These are phyloP conservation scores for Golubevia pallescens DNA, from an alignment of 1,284 basidiomycete species.

Conservation along the genomic window DNA sequence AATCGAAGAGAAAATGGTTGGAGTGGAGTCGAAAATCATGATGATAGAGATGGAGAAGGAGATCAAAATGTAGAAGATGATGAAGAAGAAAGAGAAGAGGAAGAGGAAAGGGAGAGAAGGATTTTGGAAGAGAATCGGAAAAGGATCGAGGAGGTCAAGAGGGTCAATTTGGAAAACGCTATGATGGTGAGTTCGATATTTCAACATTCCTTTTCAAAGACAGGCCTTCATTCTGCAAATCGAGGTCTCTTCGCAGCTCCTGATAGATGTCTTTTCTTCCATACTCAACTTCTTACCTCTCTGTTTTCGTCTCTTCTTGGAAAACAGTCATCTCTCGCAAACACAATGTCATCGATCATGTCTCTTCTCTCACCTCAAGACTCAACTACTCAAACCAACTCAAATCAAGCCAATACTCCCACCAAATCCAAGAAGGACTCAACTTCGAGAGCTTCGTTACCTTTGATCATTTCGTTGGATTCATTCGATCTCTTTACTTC, in stretches of 20 bases:
- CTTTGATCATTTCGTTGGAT: constrained; percentile 49
- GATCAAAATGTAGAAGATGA: too few relatives aligned
- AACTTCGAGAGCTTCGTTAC: constrained; percentile 8
- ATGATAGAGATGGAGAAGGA: constrained; percentile 8
- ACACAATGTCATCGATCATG: constrained; percentile 37
- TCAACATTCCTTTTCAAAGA: too few relatives aligned
- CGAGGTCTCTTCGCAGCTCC: too few relatives aligned
- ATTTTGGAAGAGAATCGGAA: background rate
- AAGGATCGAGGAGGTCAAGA: background rate
- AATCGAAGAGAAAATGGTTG: constrained; percentile 10
- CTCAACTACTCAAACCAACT: background rate
- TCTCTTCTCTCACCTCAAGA: constrained; percentile 29
- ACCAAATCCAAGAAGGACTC: background rate
- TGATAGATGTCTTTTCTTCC: too few relatives aligned
- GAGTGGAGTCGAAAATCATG: constrained; percentile 26
- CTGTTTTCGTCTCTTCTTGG: background rate
- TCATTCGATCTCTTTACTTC: constrained; percentile 53
- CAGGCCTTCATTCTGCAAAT: too few relatives aligned
- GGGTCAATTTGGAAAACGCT: background rate
- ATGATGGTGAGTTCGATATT: background rate
- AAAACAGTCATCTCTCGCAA: constrained; percentile 22
- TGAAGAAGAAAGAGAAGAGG: background rate
- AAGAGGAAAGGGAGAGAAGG: background rate
- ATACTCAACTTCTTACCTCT: too few relatives aligned
- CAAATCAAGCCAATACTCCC: constrained; percentile 6